These are phyloP conservation scores for Cornus kousa DNA, from an alignment of 148 eudicot genomes.

Conservation along the genomic window DNA sequence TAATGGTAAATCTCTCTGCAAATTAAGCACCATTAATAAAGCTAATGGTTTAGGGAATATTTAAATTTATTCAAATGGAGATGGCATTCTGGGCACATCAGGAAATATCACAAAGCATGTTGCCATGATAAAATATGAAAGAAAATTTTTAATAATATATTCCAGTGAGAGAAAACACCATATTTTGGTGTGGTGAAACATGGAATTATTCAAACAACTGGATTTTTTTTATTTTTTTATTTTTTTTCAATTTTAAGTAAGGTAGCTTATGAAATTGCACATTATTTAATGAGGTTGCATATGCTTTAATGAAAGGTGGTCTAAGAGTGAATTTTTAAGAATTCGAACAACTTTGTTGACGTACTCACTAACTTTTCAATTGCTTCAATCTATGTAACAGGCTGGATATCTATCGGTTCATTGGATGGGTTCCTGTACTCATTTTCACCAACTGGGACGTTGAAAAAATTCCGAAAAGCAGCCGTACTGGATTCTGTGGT, in stretches of 20 bases:
- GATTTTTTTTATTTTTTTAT: no score
- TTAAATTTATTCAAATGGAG: not conserved
- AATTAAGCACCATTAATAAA: not conserved
- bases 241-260: no score
- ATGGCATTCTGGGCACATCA: not conserved
- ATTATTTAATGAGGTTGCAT: not conserved
- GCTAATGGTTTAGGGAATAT: not conserved
- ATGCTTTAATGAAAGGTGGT: not conserved
- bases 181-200: no score
- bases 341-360: not conserved
- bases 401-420: slow-evolving; percentile 93
- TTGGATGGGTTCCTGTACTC: slow-evolving; percentile 83
- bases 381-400: slow-evolving; percentile 26
- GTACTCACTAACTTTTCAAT: not conserved
- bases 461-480: slow-evolving; percentile 54
- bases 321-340: no score
- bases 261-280: no score
- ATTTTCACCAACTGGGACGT: slow-evolving; percentile 66
- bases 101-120: not conserved
- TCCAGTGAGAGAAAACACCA: no score
- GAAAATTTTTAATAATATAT: no score
- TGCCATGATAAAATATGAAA: no score
- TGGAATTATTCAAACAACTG: no score
- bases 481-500: slow-evolving; percentile 41
- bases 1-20: slow-evolving; percentile 48